A percentile compares a stretch with the other conserved stretches of the same genome.
Evolutionary conservation across 495 filamentous ascomycete genomes (phyloP).

Genomic region (Cercophora samala): DNA sequence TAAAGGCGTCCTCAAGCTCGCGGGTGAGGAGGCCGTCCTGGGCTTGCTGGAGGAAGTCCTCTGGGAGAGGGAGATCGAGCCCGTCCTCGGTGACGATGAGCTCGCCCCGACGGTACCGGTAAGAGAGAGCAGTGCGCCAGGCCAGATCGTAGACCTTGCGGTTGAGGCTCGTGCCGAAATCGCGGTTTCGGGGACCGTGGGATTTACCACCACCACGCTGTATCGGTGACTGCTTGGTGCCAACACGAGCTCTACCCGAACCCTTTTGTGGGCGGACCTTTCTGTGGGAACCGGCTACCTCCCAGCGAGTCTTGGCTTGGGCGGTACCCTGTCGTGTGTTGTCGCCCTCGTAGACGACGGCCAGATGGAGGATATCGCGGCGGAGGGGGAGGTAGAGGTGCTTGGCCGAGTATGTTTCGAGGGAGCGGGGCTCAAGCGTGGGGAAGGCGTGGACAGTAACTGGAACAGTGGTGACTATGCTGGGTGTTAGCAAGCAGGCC

Average conservation of each 20-base stretch:
- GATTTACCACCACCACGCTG: constrained; percentile 80
- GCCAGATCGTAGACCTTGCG: constrained; percentile 93
- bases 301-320: constrained; percentile 74
- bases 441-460: constrained; percentile 90
- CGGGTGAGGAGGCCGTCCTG: constrained; percentile 26
- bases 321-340: constrained; percentile 82
- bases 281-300: constrained; percentile 73
- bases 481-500: not conserved
- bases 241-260: constrained; percentile 70
- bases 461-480: constrained; percentile 56
- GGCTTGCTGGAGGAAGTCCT: constrained; percentile 40
- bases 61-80: constrained; percentile 56
- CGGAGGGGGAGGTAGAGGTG: constrained; percentile 84
- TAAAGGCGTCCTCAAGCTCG: constrained; percentile 44
- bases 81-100: constrained; percentile 76
- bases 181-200: constrained; percentile 81
- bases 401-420: constrained; percentile 72
- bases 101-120: constrained; percentile 82
- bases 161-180: constrained; percentile 80
- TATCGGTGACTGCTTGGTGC: constrained; percentile 78
- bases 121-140: constrained; percentile 90
- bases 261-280: constrained; percentile 88
- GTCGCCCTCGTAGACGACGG: constrained; percentile 91
- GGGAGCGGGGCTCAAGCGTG: constrained; percentile 74
- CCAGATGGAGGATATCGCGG: constrained; percentile 88